Evolutionary conservation across 176 grass and related monocot genomes (phyloP).

Genomic region (Oryza brachyantha): DNA sequence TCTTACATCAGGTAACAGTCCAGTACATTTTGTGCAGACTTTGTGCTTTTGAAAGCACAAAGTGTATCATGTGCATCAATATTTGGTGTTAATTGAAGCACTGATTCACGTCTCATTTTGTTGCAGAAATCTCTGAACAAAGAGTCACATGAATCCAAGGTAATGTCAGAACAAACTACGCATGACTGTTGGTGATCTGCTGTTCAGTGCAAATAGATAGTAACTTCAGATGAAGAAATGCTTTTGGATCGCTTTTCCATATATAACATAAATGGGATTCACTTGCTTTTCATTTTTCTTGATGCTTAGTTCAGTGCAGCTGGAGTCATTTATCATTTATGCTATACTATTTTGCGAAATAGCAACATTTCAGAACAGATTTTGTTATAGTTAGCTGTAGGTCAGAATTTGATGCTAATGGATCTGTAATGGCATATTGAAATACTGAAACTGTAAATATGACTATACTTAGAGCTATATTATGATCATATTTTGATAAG

Average conservation of each 20-base stretch:
- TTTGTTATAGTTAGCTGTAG: background rate
- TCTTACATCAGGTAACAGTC: background rate
- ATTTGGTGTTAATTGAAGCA: constrained; percentile 12
- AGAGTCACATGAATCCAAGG: constrained; percentile 59
- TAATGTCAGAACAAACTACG: constrained; percentile 30
- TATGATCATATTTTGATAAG: too few relatives aligned
- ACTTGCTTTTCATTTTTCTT: background rate
- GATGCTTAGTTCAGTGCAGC: background rate
- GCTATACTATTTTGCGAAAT: constrained; percentile 3
- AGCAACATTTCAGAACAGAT: background rate
- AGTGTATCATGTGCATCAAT: background rate
- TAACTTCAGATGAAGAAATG: background rate
- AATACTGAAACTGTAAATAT: too few relatives aligned
- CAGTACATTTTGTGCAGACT: background rate
- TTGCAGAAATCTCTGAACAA: constrained; percentile 64
- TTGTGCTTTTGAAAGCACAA: background rate
- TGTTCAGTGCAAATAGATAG: background rate
- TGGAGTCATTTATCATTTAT: background rate
- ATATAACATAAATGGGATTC: background rate
- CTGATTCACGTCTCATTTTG: constrained; percentile 21
- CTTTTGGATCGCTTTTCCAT: background rate
- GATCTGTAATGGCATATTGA: background rate
- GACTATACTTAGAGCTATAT: too few relatives aligned
- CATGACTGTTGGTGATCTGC: background rate
- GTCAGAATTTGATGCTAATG: background rate